A percentile compares a stretch with the other conserved stretches of the same genome.
Evolutionary conservation across 176 grass and related monocot genomes (phyloP).

Genomic region (Ensete glaucum): DNA sequence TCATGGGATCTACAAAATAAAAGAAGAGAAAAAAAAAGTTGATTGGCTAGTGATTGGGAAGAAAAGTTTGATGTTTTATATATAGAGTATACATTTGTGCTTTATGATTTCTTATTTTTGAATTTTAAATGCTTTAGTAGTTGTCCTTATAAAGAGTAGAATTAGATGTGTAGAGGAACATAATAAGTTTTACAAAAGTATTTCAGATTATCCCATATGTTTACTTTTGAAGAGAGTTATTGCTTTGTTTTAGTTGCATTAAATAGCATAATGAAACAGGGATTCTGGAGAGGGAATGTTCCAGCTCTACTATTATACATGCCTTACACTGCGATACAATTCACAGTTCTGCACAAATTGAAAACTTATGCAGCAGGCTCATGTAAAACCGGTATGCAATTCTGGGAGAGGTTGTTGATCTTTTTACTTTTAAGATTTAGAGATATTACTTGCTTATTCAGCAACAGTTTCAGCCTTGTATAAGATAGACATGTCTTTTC

Average conservation of each 20-base stretch:
- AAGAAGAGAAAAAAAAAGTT: no score
- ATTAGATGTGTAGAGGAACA: not conserved
- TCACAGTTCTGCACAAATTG: slow-evolving; percentile 81
- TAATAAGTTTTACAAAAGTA: not conserved
- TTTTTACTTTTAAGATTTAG: not conserved
- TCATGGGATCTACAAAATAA: no score
- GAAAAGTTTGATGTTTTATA: no score
- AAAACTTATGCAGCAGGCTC: slow-evolving; percentile 97
- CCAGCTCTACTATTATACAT: slow-evolving; percentile 90
- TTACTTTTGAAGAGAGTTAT: not conserved
- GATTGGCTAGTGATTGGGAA: no score
- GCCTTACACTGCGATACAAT: slow-evolving; percentile 98
- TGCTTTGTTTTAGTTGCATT: slow-evolving; percentile 7
- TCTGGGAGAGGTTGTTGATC: not conserved
- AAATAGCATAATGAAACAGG: slow-evolving; percentile 37
- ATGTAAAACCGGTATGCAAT: slow-evolving; percentile 61
- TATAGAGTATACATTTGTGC: no score
- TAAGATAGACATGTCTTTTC: not conserved
- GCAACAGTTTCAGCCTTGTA: not conserved
- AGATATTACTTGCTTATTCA: not conserved
- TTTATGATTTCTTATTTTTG: no score
- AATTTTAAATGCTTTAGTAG: no score
- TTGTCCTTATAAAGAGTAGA: not conserved
- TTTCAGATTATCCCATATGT: not conserved
- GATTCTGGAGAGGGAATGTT: slow-evolving; percentile 99